Conservation (phyloP, 2,329 filamentous ascomycete genomes). For the Raffaelea arxii region DNA sequence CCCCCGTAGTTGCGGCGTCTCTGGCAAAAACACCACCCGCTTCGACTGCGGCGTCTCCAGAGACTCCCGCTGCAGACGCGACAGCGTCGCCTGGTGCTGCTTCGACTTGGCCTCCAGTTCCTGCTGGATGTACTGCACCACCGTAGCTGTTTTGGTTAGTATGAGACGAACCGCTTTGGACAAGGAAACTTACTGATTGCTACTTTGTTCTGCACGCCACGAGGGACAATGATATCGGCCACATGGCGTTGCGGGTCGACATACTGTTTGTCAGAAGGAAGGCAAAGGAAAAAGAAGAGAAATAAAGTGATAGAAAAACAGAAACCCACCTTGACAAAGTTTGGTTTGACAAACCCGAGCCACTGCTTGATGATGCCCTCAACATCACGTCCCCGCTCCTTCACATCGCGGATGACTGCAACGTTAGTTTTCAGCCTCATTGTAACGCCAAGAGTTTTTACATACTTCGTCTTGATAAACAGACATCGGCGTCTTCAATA, state of each 20-base stretch:
- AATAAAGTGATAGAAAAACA: too few species aligned
- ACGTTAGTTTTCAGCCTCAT: not conserved
- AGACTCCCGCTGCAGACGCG: conserved; percentile 62
- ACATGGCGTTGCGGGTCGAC: conserved; percentile 87
- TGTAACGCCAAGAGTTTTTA: not conserved
- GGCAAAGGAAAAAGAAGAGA: not conserved
- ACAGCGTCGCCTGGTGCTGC: conserved; percentile 70
- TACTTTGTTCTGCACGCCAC: conserved; percentile 88
- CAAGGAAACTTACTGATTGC: conserved; percentile 57
- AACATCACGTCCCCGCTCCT: conserved; percentile 80
- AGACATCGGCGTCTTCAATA: conserved; percentile 91
- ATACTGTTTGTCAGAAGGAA: conserved; percentile 50
- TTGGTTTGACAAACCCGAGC: conserved; percentile 94
- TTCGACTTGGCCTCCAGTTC: conserved; percentile 80
- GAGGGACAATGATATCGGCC: conserved; percentile 90
- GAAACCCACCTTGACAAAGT: conserved; percentile 66
- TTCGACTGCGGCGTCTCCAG: conserved; percentile 63
- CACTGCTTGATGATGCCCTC: conserved; percentile 97
- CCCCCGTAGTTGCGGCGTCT: conserved; percentile 70
- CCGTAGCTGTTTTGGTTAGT: conserved; percentile 55
- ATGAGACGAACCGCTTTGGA: not conserved
- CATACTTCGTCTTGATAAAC: conserved; percentile 77
- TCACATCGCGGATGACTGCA: conserved; percentile 74
- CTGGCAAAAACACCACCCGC: conserved; percentile 63
- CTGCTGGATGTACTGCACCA: conserved; percentile 84